Conservation (phyloP, 2,329 filamentous ascomycete species). For the Paramyrothecium roridum region DNA sequence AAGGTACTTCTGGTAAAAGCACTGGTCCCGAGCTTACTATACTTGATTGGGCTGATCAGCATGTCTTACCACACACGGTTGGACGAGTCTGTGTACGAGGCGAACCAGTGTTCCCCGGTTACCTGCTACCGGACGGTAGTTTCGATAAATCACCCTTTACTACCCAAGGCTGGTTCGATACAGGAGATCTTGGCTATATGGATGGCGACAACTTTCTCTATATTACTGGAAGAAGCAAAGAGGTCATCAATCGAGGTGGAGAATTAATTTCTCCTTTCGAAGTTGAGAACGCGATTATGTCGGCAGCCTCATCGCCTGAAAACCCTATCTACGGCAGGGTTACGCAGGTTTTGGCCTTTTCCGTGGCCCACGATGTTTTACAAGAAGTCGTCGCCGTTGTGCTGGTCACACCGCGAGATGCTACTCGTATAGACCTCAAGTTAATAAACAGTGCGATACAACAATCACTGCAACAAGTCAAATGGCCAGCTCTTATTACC, state of each 20-base stretch:
- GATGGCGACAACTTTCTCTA: slow-evolving; percentile 49
- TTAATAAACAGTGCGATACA: slow-evolving; percentile 43
- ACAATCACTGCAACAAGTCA: slow-evolving; percentile 46
- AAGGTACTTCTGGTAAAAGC: slow-evolving; percentile 50
- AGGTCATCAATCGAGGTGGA: slow-evolving; percentile 49
- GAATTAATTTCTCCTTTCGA: slow-evolving; percentile 58
- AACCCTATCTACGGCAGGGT: slow-evolving; percentile 42
- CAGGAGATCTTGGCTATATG: slow-evolving; percentile 51
- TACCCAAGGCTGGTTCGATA: slow-evolving; percentile 49
- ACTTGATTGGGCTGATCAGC: slow-evolving; percentile 36
- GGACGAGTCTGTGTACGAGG: slow-evolving; percentile 50
- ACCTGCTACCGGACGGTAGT: slow-evolving; percentile 38
- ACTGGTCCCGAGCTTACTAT: slow-evolving; percentile 50
- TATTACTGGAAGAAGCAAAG: slow-evolving; percentile 53
- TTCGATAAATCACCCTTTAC: slow-evolving; percentile 45
- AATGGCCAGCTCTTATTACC: slow-evolving; percentile 47
- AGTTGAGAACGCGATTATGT: slow-evolving; percentile 52
- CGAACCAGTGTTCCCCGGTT: slow-evolving; percentile 48
- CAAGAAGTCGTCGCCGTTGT: slow-evolving; percentile 55
- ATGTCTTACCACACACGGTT: slow-evolving; percentile 27
- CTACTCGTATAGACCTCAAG: slow-evolving; percentile 43
- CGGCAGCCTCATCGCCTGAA: slow-evolving; percentile 36
- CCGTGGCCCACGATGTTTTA: slow-evolving; percentile 46
- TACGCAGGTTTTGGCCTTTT: slow-evolving; percentile 49
- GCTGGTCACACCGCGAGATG: slow-evolving; percentile 42